phyloP scores from a whole-genome alignment of 1,284 basidiomycete genomes.

The Cryptococcus wingfieldii region DNA sequence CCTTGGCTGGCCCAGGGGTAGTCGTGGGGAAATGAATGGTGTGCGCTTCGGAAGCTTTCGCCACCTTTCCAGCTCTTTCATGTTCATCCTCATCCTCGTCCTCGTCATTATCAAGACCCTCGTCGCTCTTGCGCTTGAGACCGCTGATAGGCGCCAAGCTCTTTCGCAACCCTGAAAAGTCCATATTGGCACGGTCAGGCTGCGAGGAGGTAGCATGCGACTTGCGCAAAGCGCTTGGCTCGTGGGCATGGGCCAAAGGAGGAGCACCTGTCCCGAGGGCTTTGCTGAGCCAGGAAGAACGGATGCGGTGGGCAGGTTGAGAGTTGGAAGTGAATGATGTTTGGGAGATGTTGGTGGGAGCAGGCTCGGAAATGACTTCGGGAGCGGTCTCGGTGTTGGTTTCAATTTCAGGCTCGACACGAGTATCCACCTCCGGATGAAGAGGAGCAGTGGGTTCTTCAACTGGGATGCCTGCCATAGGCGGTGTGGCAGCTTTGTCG shows the following conservation, averaged over 20 bases:
- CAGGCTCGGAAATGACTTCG: background rate
- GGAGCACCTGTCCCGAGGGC: conserved; percentile 37
- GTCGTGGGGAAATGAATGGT: conserved; percentile 3
- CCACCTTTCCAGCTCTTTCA: conserved; percentile 33
- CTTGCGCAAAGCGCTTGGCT: conserved; percentile 7
- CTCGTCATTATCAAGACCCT: conserved; percentile 15
- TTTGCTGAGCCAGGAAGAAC: conserved; percentile 45
- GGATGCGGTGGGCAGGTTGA: conserved; percentile 31
- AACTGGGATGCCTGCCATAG: too few relatives aligned
- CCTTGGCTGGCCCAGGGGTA: conserved; percentile 11
- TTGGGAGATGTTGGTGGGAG: too few relatives aligned
- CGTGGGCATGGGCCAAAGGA: conserved; percentile 11
- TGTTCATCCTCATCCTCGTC: conserved; percentile 16
- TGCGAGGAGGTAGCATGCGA: conserved; percentile 13
- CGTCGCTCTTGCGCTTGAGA: conserved; percentile 39
- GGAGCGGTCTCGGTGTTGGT: background rate
- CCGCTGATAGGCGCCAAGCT: conserved; percentile 28
- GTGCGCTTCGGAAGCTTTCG: conserved; percentile 13
- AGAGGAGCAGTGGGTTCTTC: too few relatives aligned
- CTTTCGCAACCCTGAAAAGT: conserved; percentile 24
- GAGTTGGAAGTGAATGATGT: background rate
- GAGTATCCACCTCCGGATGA: too few relatives aligned
- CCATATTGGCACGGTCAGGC: conserved; percentile 6
- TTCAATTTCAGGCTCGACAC: too few relatives aligned
- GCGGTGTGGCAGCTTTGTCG: too few relatives aligned